These are phyloP conservation scores for Hirsutella rhossiliensis DNA, from an alignment of 2,329 filamentous ascomycete species.

Conservation along the genomic window DNA sequence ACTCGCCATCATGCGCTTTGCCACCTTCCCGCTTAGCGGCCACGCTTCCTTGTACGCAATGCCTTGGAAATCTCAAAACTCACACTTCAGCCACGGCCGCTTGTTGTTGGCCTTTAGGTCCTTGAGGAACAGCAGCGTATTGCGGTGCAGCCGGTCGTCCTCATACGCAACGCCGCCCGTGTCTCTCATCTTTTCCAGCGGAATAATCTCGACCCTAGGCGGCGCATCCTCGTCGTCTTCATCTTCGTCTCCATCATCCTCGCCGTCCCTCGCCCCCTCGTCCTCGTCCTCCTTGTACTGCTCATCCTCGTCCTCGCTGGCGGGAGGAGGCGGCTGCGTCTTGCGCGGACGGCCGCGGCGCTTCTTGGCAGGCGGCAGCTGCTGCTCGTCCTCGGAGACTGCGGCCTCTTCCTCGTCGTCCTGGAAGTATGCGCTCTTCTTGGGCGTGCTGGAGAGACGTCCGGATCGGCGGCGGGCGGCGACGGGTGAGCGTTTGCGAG, in stretches of 20 bases:
- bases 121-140: slow-evolving; percentile 44
- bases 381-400: neutral
- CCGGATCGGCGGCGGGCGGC: slow-evolving; percentile 32
- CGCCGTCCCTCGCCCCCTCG: slow-evolving; percentile 7
- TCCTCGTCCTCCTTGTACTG: slow-evolving; percentile 13
- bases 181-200: slow-evolving; percentile 22
- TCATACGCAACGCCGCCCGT: slow-evolving; percentile 30
- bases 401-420: slow-evolving; percentile 2
- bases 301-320: slow-evolving; percentile 13
- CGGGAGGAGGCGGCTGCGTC: slow-evolving; percentile 4
- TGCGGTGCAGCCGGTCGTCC: slow-evolving; percentile 40
- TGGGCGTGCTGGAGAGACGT: slow-evolving; percentile 30
- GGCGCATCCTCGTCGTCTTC: slow-evolving; percentile 25
- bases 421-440: slow-evolving; percentile 42
- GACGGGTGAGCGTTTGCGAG: slow-evolving; percentile 24
- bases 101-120: slow-evolving; percentile 50
- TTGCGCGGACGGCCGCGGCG: slow-evolving; percentile 15
- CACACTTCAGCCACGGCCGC: slow-evolving; percentile 47
- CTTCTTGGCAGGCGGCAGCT: slow-evolving; percentile 11
- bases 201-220: slow-evolving; percentile 21
- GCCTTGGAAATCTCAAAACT: slow-evolving; percentile 4
- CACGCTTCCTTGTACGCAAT: neutral
- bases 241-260: slow-evolving; percentile 17
- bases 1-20: slow-evolving; percentile 67
- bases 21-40: neutral